A percentile compares a stretch with the other conserved stretches of the same genome.
phyloP scores from a whole-genome alignment of 768 basidiomycete species.

The Termitomyces sp. region DNA sequence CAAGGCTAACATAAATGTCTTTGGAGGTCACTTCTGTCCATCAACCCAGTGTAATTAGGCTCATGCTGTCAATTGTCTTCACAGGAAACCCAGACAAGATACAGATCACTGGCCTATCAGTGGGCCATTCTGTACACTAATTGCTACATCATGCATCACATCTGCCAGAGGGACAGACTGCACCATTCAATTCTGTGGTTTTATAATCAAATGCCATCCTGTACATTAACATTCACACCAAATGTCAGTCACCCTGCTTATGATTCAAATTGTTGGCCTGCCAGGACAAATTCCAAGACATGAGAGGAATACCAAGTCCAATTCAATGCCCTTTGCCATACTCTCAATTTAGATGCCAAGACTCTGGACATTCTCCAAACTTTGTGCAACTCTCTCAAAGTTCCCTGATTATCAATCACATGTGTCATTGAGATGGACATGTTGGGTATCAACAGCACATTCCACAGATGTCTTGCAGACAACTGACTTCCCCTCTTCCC shows the following conservation, averaged over 20 bases:
- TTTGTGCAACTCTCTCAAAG: constrained; percentile 42
- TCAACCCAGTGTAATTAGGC: background rate
- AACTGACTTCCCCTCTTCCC: constrained; percentile 50
- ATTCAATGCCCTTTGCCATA: constrained; percentile 55
- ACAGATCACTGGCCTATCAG: constrained; percentile 66
- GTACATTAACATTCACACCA: constrained; percentile 27
- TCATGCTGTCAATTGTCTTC: background rate
- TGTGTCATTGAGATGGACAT: constrained; percentile 53
- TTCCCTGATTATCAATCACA: constrained; percentile 47
- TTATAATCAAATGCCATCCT: constrained; percentile 75
- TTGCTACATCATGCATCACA: constrained; percentile 64
- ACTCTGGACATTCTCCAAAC: constrained; percentile 41
- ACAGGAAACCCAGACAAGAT: constrained; percentile 57
- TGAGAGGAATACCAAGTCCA: constrained; percentile 53
- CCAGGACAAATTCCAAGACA: constrained; percentile 54
- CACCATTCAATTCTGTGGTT: constrained; percentile 63
- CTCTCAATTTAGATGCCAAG: constrained; percentile 50
- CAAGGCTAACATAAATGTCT: constrained; percentile 55
- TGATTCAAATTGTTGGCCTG: background rate
- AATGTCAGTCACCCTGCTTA: background rate
- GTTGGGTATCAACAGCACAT: constrained; percentile 56
- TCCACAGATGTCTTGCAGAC: constrained; percentile 59
- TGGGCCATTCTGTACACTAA: constrained; percentile 75
- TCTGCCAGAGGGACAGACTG: constrained; percentile 45
- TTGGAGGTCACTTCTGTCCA: constrained; percentile 46